phyloP scores from a whole-genome alignment of 495 filamentous ascomycete species.

The Penicillium coprophilum region DNA sequence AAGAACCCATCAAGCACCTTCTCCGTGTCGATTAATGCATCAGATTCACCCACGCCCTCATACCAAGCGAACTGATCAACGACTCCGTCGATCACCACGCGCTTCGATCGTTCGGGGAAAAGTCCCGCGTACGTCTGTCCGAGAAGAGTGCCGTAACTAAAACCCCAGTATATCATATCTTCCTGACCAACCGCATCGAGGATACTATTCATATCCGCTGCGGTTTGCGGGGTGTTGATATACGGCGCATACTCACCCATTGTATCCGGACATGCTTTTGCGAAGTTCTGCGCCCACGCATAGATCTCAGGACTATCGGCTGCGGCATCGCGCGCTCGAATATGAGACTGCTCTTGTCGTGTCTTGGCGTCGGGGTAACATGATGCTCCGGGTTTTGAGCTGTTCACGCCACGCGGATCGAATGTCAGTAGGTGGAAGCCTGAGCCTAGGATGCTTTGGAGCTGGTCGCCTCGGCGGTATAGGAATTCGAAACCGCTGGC shows the following conservation, averaged over 20 bases:
- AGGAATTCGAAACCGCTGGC: slow-evolving; percentile 39
- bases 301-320: slow-evolving; percentile 42
- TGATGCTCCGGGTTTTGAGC: slow-evolving; percentile 33
- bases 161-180: slow-evolving; percentile 23
- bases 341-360: slow-evolving; percentile 22
- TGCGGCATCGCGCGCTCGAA: slow-evolving; percentile 26
- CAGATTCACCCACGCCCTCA: slow-evolving; percentile 5
- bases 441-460: slow-evolving; percentile 42
- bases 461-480: slow-evolving; percentile 29
- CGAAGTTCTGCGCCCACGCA: slow-evolving; percentile 38
- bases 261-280: slow-evolving; percentile 39
- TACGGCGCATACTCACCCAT: slow-evolving; percentile 42
- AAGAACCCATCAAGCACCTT: slow-evolving; percentile 41
- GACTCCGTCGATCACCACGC: slow-evolving; percentile 20
- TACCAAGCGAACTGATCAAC: slow-evolving; percentile 35
- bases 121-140: slow-evolving; percentile 20
- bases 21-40: slow-evolving; percentile 36
- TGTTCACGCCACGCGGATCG: slow-evolving; percentile 48
- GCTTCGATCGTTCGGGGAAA: slow-evolving; percentile 17
- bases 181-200: slow-evolving; percentile 43
- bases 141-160: slow-evolving; percentile 22
- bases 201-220: slow-evolving; percentile 52
- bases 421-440: slow-evolving; percentile 45
- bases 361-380: slow-evolving; percentile 38
- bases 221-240: slow-evolving; percentile 49